Evolutionary conservation across 1,284 basidiomycete genomes (phyloP), one percentile per base, ranked within the genome.

Genomic region (Paramarasmius palmivorus): DNA sequence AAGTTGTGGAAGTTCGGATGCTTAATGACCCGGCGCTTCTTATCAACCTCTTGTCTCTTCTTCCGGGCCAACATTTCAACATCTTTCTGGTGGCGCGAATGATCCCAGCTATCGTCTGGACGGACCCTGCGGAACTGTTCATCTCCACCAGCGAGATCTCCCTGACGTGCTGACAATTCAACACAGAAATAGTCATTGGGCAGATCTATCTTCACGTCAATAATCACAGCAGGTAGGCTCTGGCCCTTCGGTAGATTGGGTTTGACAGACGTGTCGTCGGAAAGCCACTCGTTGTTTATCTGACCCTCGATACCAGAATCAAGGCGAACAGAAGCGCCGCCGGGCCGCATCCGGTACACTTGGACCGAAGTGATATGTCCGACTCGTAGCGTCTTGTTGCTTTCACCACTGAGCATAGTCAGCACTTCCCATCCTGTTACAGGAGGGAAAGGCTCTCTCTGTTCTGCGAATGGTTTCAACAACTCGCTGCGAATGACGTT

Each of bases 1-100:
- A 98, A 90, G 68, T 97, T 94, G 68, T 96, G 93, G 83, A 98
- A 99, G 73, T 98, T 95, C 2, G 97, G 97, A 69, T 99, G 97
- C 68, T 98, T 95, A 76, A 99, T 93, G 45, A 96, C 86, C 23
- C 97, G 82, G 58, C 93, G 86, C 50, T 85, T 81, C 65, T 83
- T 77, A 66, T 90, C 83, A 41, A 86, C 84, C 68, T 93, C 86
- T 2, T 90, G 85, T 44, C 89, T 79, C 72, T 94, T 95, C 74
- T 92, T 94, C 59, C 91, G 82, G n/a, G 80, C 82, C 55, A 88
- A 78, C 54, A 92, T 76, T 51, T 93, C 89, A 56, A 77, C 73
- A 65, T 96, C 93, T 54, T 86, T 86, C 38, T 85, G 79, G 49
- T 78, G 76, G 53, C 83, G 85, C 22, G 76, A 69, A 14, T 76